Percentiles rank a stretch among this genome's conserved stretches.
Evolutionary conservation across 306 rosid species (phyloP).

Genomic region (Casuarina equisetifolia): DNA sequence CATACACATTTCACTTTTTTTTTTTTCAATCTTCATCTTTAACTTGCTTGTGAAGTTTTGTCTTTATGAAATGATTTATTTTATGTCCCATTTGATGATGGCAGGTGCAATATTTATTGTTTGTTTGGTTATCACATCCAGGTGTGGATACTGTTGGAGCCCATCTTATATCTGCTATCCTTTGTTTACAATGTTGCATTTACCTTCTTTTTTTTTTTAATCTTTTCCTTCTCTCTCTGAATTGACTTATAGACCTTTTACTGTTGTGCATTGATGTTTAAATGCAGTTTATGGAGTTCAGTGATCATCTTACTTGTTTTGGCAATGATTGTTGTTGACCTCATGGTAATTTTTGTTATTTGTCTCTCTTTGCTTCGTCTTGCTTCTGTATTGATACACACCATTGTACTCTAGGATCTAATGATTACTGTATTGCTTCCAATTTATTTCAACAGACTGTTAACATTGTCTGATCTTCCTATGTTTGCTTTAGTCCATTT

Average conservation of each 20-base stretch:
- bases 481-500: background rate
- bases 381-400: background rate
- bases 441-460: constrained; percentile 4
- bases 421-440: background rate
- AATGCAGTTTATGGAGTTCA: constrained; percentile 87
- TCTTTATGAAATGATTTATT: constrained; percentile 3
- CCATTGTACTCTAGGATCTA: background rate
- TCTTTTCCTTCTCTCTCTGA: background rate
- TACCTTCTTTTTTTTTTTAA: background rate
- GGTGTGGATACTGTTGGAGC: constrained; percentile 51
- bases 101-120: constrained; percentile 93
- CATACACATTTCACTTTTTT: background rate
- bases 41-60: background rate
- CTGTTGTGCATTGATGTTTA: constrained; percentile 21
- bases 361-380: constrained; percentile 5
- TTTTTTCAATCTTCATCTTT: background rate
- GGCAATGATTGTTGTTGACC: constrained; percentile 90
- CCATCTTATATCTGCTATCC: constrained; percentile 19
- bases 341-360: constrained; percentile 59
- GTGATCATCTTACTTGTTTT: constrained; percentile 76
- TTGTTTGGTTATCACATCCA: constrained; percentile 76
- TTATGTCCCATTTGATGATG: constrained; percentile 27
- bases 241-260: constrained; percentile 7
- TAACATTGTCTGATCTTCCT: background rate
- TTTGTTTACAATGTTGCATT: background rate